These are phyloP conservation scores for Venturiaceae sp. DNA, from an alignment of 2,329 filamentous ascomycete genomes.

Conservation along the genomic window DNA sequence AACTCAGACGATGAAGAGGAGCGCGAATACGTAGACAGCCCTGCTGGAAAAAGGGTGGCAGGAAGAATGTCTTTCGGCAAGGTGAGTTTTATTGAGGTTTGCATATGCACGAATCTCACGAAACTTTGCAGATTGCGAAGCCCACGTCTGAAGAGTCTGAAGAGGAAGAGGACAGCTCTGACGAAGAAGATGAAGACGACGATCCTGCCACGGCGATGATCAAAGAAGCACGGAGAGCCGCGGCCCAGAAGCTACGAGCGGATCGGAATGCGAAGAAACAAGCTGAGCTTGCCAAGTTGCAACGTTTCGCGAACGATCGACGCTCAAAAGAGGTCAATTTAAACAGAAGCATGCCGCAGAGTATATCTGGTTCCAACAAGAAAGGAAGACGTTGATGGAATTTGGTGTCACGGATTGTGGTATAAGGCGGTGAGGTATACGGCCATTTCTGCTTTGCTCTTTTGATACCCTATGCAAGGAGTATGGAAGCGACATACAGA, in stretches of 20 bases:
- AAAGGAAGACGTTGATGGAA: not conserved
- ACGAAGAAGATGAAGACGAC: constrained; percentile 29
- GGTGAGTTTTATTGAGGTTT: constrained; percentile 24
- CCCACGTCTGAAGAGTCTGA: constrained; percentile 17
- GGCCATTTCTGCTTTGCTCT: not conserved
- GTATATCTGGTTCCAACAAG: constrained; percentile 36
- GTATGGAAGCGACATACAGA: no score
- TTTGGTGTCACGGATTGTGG: no score
- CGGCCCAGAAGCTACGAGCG: constrained; percentile 29
- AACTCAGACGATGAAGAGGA: constrained; percentile 25
- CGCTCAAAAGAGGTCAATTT: constrained; percentile 59
- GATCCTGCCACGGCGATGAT: constrained; percentile 33
- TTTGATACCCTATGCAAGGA: no score
- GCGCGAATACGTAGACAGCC: not conserved
- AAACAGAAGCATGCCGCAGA: constrained; percentile 31
- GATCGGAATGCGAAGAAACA: constrained; percentile 38
- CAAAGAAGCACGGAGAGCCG: constrained; percentile 34
- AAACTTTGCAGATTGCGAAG: constrained; percentile 19
- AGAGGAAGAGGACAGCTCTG: constrained; percentile 21
- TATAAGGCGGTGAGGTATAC: no score
- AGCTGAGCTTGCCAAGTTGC: constrained; percentile 36
- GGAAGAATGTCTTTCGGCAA: constrained; percentile 6
- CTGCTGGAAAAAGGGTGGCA: not conserved
- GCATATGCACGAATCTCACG: constrained; percentile 15
- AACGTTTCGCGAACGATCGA: constrained; percentile 47